Conservation (phyloP, 2,329 filamentous ascomycete genomes). For the Fusarium hainanense region DNA sequence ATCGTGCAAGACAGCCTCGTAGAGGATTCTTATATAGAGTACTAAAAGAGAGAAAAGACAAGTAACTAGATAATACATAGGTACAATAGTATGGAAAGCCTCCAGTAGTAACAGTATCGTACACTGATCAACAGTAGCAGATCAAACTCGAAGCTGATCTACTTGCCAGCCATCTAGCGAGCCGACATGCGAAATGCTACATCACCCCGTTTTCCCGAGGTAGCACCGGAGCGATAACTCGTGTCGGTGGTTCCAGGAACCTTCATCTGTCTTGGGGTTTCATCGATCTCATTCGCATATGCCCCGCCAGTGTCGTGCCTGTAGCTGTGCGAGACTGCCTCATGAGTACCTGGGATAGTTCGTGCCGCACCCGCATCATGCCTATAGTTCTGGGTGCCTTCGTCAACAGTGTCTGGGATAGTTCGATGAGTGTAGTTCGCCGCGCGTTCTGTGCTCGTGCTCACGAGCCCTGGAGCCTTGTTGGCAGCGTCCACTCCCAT, state of each 20-base stretch:
- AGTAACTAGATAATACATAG: neutral
- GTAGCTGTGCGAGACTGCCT: neutral
- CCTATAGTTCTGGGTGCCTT: neutral
- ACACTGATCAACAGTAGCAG: neutral
- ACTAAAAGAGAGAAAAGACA: neutral
- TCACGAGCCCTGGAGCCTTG: neutral
- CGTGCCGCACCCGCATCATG: neutral
- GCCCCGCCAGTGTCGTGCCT: neutral
- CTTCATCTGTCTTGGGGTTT: neutral
- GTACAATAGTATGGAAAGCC: neutral
- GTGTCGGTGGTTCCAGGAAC: neutral
- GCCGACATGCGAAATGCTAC: neutral
- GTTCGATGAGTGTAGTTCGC: neutral
- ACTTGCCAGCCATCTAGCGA: neutral
- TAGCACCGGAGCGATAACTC: neutral
- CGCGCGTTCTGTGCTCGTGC: neutral
- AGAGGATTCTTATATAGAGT: neutral
- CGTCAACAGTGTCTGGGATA: neutral
- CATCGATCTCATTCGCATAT: neutral
- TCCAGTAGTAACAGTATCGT: neutral
- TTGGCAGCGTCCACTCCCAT: neutral
- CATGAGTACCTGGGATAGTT: neutral
- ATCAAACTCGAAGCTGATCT: neutral
- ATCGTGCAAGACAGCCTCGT: neutral
- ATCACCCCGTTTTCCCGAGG: neutral